Evolutionary conservation across 2,329 filamentous ascomycete species (phyloP), one percentile per base, ranked within the genome.

Genomic region (Diplocarpon mali): DNA sequence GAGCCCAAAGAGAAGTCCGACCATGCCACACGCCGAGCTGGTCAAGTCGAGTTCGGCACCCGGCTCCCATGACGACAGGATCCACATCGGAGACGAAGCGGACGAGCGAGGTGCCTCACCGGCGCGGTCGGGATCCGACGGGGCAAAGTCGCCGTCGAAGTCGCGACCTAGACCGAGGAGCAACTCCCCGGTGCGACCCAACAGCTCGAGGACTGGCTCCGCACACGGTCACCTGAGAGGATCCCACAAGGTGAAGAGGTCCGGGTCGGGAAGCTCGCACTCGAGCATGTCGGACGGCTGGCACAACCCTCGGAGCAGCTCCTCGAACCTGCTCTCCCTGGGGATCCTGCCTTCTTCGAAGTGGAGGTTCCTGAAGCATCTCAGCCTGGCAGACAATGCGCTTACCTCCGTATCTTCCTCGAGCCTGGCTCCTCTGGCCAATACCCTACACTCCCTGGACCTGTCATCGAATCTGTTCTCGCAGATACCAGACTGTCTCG

Each of bases 281-380:
- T 95, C 90, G 1, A 82, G 78, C 59, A 65, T 80, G 40, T 81
- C 78, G 1, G 78, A 82, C 49, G 77, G 75, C 4, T 75, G 76
- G 76, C 71, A 78, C 41, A 62, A 62, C 38, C 59, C 81, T 66
- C 64, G 82, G 67, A 79, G 81, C 38, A 93, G 88, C 65, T 79
- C 83, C 13, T 83, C 84, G 1, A 94, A 92, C 56, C 70, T 94
- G 1, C 67, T 90, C 40, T 70, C 76, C 12, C 71, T 80, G 60
- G 80, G 81, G 32, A 73, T 82, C 47, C 70, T 96, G 13, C 87
- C 89, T 35, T 68, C 85, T 1, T 85, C 83, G 1, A 96, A 96
- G 65, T 98, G 92, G 92, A 80, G 90, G 46, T 95, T 96, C 64
- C 67, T 98, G 58, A 83, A 85, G 60, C 90, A 96, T 65, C 72